Evolutionary conservation across 495 filamentous ascomycete species (phyloP).

Genomic region (Pseudomonodictys pantanalensis): DNA sequence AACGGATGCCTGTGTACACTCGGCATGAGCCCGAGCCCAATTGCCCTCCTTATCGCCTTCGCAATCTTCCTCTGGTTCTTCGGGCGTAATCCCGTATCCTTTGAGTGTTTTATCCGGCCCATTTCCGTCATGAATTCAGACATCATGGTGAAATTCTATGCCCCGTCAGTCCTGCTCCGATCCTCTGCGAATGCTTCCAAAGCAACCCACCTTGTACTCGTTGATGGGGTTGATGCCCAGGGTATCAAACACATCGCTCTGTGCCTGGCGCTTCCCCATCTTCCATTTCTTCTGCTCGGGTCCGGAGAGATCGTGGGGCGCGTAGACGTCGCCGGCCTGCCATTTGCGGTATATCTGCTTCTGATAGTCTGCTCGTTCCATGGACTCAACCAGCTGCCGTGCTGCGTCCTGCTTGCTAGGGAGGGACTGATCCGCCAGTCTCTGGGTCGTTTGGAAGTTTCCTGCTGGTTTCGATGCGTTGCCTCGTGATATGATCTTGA

Average conservation of each 20-base stretch:
- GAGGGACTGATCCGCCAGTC: not conserved
- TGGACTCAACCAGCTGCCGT: not conserved
- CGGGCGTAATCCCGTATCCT: constrained; percentile 72
- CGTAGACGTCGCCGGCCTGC: constrained; percentile 76
- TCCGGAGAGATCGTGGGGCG: constrained; percentile 79
- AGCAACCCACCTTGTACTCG: constrained; percentile 72
- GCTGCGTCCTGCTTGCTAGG: not conserved
- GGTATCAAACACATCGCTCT: constrained; percentile 71
- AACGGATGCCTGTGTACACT: constrained; percentile 93
- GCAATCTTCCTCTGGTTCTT: constrained; percentile 91
- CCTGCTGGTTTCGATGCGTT: too few species aligned
- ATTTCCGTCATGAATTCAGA: constrained; percentile 80
- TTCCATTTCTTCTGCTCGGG: constrained; percentile 59
- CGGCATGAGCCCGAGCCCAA: constrained; percentile 89
- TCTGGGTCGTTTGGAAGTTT: too few species aligned
- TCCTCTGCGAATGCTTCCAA: too few species aligned
- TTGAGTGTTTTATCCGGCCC: constrained; percentile 76
- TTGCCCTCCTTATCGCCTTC: constrained; percentile 82
- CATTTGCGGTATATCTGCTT: constrained; percentile 51
- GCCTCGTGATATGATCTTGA: too few species aligned
- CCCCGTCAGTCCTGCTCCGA: constrained; percentile 8
- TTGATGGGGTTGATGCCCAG: constrained; percentile 77
- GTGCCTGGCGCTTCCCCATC: constrained; percentile 58
- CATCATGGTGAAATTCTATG: constrained; percentile 88
- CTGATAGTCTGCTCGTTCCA: constrained; percentile 3